Evolutionary conservation across 768 basidiomycete species (phyloP).

Genomic region (Xerocomellus chrysenteron): DNA sequence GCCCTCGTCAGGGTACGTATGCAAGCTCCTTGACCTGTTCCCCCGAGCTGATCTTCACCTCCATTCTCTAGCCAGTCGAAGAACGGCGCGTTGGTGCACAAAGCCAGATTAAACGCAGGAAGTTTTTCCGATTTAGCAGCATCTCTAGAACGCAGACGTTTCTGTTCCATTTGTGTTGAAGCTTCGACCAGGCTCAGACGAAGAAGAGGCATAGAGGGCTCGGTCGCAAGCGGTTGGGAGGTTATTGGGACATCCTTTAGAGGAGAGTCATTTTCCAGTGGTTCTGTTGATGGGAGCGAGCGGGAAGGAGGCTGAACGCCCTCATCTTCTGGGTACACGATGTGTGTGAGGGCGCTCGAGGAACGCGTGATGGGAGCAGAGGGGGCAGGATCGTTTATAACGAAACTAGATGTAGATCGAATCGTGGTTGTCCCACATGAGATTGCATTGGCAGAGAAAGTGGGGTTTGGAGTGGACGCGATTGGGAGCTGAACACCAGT

Average conservation of each 20-base stretch:
- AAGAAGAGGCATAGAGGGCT: not conserved
- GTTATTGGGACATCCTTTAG: not conserved
- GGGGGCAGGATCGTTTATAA: not conserved
- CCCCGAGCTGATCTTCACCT: conserved; percentile 32
- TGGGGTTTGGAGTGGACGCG: conserved; percentile 14
- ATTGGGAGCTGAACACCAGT: conserved; percentile 29
- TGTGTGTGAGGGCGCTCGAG: conserved; percentile 24
- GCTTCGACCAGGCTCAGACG: not conserved
- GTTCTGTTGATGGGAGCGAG: not conserved
- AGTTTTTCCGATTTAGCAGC: conserved; percentile 12
- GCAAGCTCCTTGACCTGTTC: conserved; percentile 22
- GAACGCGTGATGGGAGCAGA: conserved; percentile 15
- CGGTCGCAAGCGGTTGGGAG: not conserved
- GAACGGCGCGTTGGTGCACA: conserved; percentile 51
- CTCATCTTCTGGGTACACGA: conserved; percentile 14
- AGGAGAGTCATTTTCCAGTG: not conserved
- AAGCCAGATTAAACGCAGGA: conserved; percentile 73
- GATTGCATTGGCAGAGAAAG: not conserved
- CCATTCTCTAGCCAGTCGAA: conserved; percentile 77
- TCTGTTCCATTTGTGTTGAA: not conserved
- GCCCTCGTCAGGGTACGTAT: not conserved
- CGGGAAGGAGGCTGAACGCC: not conserved
- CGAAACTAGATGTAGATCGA: not conserved
- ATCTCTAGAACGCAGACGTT: not conserved
- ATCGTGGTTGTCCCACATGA: not conserved